These are phyloP conservation scores for Cystobasidium pallidum DNA, from an alignment of 1,284 basidiomycete genomes.

Conservation along the genomic window DNA sequence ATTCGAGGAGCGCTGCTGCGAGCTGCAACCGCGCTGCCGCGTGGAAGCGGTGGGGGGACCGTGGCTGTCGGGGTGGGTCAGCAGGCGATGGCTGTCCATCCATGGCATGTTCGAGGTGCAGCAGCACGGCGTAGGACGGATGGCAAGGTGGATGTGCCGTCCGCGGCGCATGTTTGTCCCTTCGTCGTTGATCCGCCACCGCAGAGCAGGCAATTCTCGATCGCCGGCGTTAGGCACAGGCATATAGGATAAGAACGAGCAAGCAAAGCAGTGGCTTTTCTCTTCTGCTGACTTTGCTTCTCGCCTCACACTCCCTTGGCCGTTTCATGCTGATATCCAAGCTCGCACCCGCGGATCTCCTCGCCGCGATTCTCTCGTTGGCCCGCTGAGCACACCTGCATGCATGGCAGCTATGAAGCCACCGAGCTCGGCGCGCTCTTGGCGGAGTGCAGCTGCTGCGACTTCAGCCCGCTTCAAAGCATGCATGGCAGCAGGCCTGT, in stretches of 20 bases:
- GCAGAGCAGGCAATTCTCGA: too few relatives aligned
- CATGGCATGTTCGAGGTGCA: slow-evolving; percentile 8
- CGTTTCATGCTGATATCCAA: too few relatives aligned
- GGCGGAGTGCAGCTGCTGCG: background rate
- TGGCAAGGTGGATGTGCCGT: too few relatives aligned
- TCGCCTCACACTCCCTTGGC: too few relatives aligned
- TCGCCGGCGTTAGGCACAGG: too few relatives aligned
- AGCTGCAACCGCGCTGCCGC: slow-evolving; percentile 27
- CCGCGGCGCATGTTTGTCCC: too few relatives aligned
- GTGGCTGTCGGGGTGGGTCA: background rate
- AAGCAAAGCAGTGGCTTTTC: too few relatives aligned
- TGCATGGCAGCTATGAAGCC: slow-evolving; percentile 14
- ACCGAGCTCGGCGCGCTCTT: background rate
- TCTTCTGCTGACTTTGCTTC: too few relatives aligned
- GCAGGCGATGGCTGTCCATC: background rate
- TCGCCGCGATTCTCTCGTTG: background rate
- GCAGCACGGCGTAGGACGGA: too few relatives aligned
- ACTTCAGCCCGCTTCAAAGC: slow-evolving; percentile 14
- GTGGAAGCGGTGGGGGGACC: background rate
- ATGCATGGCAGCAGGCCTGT: slow-evolving; percentile 13
- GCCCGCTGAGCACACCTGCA: background rate
- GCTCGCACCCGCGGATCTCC: too few relatives aligned
- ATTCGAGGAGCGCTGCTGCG: slow-evolving; percentile 36
- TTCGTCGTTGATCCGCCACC: too few relatives aligned
- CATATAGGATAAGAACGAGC: too few relatives aligned